Base-by-base conservation (phyloP, 257 asterid species). In the Anisodus acutangulus region DNA sequence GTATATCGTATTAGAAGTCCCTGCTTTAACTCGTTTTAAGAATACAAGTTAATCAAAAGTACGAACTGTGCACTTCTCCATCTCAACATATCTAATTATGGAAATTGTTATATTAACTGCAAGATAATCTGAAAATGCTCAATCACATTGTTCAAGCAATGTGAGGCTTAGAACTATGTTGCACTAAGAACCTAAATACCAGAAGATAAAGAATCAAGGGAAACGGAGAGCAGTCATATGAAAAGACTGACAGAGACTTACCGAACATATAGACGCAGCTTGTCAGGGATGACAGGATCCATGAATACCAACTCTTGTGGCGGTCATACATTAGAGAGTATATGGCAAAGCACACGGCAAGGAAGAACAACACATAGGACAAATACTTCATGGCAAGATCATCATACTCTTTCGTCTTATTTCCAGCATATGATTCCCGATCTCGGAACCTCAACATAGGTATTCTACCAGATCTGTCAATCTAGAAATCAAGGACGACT, bases 251-350 rank as follows among this genome's bases (percentile, higher is more conserved):
- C 22, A 90, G 83, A 84, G 84, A 82, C 97, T 92, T 83, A 96
- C 98, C 98, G 47, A 96, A 96, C 99, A 96, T 96, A 90, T 96
- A 96, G 86, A 96, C 99, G 9, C 99, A 96, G 90, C 98, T 96
- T 51, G 99, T 94, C 66, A 96, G 94, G 86, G 99, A 96, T 74
- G 97, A 92, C 45, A 96, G 98, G 84, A 95, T 95, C 97, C 98
- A 96, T 43, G 99, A 96, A 84, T 96, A 96, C 99, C 99, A 96
- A 92, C 98, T 96, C 95, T 87, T 95, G 92, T 96, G 98, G 80
- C 90, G 95, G 81, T 97, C 99, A 74, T 97, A 97, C 93, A 88
- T 97, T 35, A 97, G 89, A 86, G 99, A 95, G 89, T 97, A 97
- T 66, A 97, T 35, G 8, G 99, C 83, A 87, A 91, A 93, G 91